Conservation (phyloP, 2,329 filamentous ascomycete genomes). For the Colletotrichum sublineola region DNA sequence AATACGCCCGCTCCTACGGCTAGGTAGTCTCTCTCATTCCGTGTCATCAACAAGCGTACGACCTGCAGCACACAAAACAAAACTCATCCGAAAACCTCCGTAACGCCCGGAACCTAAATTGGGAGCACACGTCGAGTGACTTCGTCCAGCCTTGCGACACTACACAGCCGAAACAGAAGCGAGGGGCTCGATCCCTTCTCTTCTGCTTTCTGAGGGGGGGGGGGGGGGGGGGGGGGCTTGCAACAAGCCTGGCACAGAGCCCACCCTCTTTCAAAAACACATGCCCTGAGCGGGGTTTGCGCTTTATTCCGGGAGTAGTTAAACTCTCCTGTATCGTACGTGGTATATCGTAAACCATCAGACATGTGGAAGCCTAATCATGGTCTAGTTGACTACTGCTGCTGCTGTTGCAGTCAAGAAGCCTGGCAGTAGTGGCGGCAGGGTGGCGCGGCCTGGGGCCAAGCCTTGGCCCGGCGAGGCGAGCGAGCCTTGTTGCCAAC, state of each 20-base stretch:
- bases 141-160: slow-evolving; percentile 26
- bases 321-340: slow-evolving; percentile 4
- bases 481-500: neutral
- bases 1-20: neutral
- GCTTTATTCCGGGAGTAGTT: neutral
- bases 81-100: slow-evolving; percentile 32
- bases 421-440: neutral
- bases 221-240: neutral
- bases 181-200: slow-evolving; percentile 11
- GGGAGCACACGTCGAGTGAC: slow-evolving; percentile 21
- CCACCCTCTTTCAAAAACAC: slow-evolving; percentile 7
- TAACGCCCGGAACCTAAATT: slow-evolving; percentile 26
- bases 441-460: neutral
- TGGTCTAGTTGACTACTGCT: neutral
- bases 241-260: slow-evolving; percentile 28
- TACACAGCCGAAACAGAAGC: slow-evolving; percentile 36
- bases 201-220: neutral
- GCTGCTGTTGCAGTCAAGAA: neutral
- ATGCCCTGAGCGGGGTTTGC: slow-evolving; percentile 13
- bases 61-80: slow-evolving; percentile 41
- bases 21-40: neutral
- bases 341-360: neutral
- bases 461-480: neutral
- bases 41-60: slow-evolving; percentile 38
- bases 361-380: neutral